Conservation (phyloP, 1,139 yeast species). For the Yamadazyma kanchanaburiensis region DNA sequence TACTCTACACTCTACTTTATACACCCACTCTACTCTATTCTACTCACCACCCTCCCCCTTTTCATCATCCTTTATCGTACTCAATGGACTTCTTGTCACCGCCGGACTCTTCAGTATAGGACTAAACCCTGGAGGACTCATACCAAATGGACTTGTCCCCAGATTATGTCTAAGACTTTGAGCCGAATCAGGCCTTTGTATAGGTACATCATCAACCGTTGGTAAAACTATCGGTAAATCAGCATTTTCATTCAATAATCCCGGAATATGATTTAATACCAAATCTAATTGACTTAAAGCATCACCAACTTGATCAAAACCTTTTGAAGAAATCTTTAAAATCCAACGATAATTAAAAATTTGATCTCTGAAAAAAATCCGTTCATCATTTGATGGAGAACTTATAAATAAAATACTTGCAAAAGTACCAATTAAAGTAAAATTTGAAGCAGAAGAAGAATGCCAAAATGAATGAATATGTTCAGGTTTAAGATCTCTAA, state of each 20-base stretch:
- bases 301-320: conserved; percentile 69
- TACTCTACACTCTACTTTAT: too few relatives aligned
- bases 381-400: conserved; percentile 57
- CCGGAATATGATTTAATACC: conserved; percentile 64
- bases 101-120: conserved; percentile 14
- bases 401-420: conserved; percentile 75
- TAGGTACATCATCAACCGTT: conserved; percentile 28
- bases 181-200: conserved; percentile 12
- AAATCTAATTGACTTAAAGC: conserved; percentile 69
- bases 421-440: conserved; percentile 81
- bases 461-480: conserved; percentile 90
- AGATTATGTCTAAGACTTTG: conserved; percentile 6
- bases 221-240: conserved; percentile 42
- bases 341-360: conserved; percentile 75
- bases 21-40: too few relatives aligned
- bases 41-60: too few relatives aligned
- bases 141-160: conserved; percentile 8
- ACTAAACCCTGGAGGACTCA: conserved; percentile 3
- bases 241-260: conserved; percentile 47
- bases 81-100: conserved; percentile 10
- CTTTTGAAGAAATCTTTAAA: conserved; percentile 66
- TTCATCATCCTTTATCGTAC: conserved; percentile 7
- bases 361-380: conserved; percentile 60
- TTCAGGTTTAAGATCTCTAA: conserved; percentile 70
- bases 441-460: conserved; percentile 70